Conservation (phyloP, 345 rosid genomes). For the Hibiscus syriacus region DNA sequence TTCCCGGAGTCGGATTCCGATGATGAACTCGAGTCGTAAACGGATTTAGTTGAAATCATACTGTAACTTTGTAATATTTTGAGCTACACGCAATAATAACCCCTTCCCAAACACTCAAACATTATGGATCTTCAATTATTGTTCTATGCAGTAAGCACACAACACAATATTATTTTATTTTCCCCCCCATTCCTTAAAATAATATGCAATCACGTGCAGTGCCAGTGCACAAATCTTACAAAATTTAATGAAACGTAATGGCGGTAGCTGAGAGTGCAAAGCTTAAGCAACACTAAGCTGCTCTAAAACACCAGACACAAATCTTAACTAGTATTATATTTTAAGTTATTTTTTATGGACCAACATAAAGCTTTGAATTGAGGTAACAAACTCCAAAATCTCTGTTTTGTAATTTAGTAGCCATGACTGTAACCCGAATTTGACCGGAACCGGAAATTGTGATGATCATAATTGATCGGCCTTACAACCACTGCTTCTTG, state of each 20-base stretch:
- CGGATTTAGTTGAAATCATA: constrained; percentile 8
- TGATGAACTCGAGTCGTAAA: constrained; percentile 31
- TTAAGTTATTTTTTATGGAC: constrained; percentile 6
- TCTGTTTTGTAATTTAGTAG: too few species aligned
- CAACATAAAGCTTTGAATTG: too few species aligned
- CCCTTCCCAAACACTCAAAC: too few species aligned
- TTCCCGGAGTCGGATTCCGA: constrained; percentile 25
- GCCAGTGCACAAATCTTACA: too few species aligned
- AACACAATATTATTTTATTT: too few species aligned
- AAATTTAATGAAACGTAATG: too few species aligned
- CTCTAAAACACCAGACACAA: constrained; percentile 3
- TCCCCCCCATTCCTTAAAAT: too few species aligned
- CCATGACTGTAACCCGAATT: constrained; percentile 39
- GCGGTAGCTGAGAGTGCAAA: too few species aligned
- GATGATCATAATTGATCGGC: constrained; percentile 53
- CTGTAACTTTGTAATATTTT: not conserved
- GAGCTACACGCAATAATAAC: too few species aligned
- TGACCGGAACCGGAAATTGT: constrained; percentile 37
- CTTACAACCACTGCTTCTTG: constrained; percentile 40
- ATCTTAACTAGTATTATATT: constrained; percentile 14
- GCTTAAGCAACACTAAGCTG: constrained; percentile 9
- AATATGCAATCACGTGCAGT: too few species aligned
- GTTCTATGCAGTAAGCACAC: too few species aligned
- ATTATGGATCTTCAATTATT: not conserved
- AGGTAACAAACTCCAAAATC: too few species aligned